Evolutionary conservation across 805 yeast species (phyloP).

Genomic region (Starmerella ratchasimensis): DNA sequence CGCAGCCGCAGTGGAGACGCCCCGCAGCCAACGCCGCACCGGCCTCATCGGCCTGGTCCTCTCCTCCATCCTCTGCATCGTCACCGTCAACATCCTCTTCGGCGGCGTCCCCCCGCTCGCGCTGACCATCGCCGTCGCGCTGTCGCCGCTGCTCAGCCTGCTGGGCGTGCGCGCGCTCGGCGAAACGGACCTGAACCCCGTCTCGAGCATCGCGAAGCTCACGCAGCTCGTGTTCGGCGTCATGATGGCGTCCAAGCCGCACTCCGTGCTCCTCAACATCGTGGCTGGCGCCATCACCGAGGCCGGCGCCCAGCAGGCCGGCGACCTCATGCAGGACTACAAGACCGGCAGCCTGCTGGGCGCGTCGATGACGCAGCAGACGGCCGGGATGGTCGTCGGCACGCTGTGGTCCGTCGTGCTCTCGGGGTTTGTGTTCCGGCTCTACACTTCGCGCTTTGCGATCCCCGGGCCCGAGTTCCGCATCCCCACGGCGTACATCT

Average conservation of each 20-base stretch:
- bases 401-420: conserved; percentile 70
- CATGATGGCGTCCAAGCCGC: conserved; percentile 66
- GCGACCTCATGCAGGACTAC: conserved; percentile 93
- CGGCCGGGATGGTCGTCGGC: conserved; percentile 78
- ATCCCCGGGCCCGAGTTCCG: conserved; percentile 74
- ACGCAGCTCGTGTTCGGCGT: conserved; percentile 82
- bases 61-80: conserved; percentile 56
- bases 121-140: conserved; percentile 47
- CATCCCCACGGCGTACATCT: conserved; percentile 87
- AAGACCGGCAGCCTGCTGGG: conserved; percentile 87
- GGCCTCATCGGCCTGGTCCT: conserved; percentile 42
- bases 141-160: conserved; percentile 69
- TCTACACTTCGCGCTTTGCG: conserved; percentile 68
- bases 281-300: conserved; percentile 96
- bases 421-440: conserved; percentile 67
- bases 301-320: conserved; percentile 98
- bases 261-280: conserved; percentile 68
- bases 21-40: conserved; percentile 7
- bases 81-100: conserved; percentile 53
- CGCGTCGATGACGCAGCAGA: conserved; percentile 87
- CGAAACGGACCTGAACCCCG: conserved; percentile 94
- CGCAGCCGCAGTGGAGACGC: conserved; percentile 10
- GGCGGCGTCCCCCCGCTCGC: conserved; percentile 57
- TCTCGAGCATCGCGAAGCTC: conserved; percentile 87
- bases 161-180: conserved; percentile 90